These are phyloP conservation scores for Ophiostoma sp. DNA, from an alignment of 2,329 filamentous ascomycete species.

Conservation along the genomic window DNA sequence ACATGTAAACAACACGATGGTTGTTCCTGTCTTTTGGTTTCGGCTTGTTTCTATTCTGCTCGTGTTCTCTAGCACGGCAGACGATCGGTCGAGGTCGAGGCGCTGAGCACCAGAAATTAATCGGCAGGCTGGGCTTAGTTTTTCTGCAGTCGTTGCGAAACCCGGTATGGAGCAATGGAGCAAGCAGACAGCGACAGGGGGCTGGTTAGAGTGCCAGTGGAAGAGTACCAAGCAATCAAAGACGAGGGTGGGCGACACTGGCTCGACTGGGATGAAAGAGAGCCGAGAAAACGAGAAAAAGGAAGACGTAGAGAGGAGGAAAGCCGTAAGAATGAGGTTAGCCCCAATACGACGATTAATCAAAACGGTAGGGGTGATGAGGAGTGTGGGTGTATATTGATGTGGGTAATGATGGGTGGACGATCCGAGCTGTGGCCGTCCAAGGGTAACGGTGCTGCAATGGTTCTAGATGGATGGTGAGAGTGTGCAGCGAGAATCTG, in stretches of 20 bases:
- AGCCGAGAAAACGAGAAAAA: not conserved
- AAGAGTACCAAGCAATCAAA: not conserved
- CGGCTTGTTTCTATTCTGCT: not conserved
- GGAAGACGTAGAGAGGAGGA: constrained; percentile 3
- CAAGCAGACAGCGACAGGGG: constrained; percentile 4
- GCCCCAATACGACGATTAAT: not conserved
- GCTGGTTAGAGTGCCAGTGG: constrained; percentile 10
- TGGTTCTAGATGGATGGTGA: not conserved
- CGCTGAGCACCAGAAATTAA: constrained; percentile 8
- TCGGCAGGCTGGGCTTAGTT: not conserved
- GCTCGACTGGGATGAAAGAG: not conserved
- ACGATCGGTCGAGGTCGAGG: not conserved
- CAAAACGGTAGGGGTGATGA: not conserved
- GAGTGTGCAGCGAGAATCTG: not conserved
- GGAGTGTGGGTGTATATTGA: not conserved
- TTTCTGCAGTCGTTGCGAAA: constrained; percentile 2
- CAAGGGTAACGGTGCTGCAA: constrained; percentile 6
- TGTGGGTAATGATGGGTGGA: not conserved
- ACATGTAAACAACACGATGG: not conserved
- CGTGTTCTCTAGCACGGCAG: not conserved
- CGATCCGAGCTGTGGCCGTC: not conserved
- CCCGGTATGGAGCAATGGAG: constrained; percentile 8
- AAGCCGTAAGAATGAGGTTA: constrained; percentile 9
- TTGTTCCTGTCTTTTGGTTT: not conserved
- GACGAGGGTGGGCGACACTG: not conserved